Evolutionary conservation across 805 yeast genomes (phyloP), one percentile per base, ranked within the genome.

Genomic region (Pichia insulana): DNA sequence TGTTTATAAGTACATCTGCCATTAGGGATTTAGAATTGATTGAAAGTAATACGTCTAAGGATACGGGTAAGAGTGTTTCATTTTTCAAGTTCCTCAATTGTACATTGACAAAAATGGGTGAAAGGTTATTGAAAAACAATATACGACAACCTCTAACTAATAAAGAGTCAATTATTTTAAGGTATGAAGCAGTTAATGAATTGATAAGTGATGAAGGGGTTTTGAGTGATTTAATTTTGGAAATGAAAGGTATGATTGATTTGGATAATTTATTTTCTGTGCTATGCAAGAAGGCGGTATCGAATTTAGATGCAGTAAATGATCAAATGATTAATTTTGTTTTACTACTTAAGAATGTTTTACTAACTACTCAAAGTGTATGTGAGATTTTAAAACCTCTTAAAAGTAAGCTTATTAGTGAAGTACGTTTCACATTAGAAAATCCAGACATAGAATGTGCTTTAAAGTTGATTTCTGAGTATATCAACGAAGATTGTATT

Each of bases 61-160:
- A 50, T 16, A 33, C 12, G 5, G 8, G 20, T 10, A 56, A 50
- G 8, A 67, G 64, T 0, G 38, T 55, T 8, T 59, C 68, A 0
- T 51, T 73, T 7, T 58, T 62, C 26, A 67, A 64, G 20, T 56
- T 59, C 33, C 46, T 71, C 35, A 62, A 71, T 47, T 47, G 52
- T 1, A 69, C 74, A 0, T 44, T 52, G 0, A 72, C 78, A 0
- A 67, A 62, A 40, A 73, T 72, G 77, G 78, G 77, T 0, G 55
- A 52, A 13, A 48, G 76, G 39, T 44, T 64, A 7, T 51, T 73
- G 37, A 61, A 63, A 45, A 66, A 59, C 30, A 70, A 62, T 40
- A 62, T 71, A 3, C 46, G 72, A n/a, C 78, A 72, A 43, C 78
- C 77, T 0, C 49, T 72, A 13, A 69, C 73, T 1, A 67, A 68